Evolutionary conservation across 1,284 basidiomycete species (phyloP).

Genomic region (Ustilago nuda): DNA sequence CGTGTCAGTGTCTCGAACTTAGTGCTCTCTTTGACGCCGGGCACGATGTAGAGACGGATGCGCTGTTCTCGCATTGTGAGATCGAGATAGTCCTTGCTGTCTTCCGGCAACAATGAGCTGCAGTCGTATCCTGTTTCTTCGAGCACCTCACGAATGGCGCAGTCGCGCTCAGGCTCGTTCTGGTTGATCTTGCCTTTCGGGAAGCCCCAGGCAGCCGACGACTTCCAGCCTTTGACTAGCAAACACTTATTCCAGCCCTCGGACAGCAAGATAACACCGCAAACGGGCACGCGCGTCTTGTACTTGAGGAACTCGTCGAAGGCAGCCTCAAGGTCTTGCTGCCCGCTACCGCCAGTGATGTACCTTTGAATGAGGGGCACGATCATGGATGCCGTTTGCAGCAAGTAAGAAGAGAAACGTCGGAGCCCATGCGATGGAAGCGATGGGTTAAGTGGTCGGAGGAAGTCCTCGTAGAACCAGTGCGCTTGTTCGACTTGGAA

Average conservation of each 20-base stretch:
- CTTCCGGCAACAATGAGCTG: slow-evolving; percentile 48
- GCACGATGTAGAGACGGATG: slow-evolving; percentile 91
- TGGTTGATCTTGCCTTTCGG: slow-evolving; percentile 99
- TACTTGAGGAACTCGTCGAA: slow-evolving; percentile 74
- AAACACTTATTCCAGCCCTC: slow-evolving; percentile 80
- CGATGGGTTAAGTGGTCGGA: slow-evolving; percentile 83
- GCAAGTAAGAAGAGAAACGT: slow-evolving; percentile 93
- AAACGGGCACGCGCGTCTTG: slow-evolving; percentile 98
- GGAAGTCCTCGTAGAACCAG: slow-evolving; percentile 99
- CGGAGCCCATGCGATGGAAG: slow-evolving; percentile 83
- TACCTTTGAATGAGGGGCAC: slow-evolving; percentile 67
- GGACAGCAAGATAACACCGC: slow-evolving; percentile 95
- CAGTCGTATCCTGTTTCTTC: slow-evolving; percentile 69
- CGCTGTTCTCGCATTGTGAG: slow-evolving; percentile 87
- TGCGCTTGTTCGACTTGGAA: slow-evolving; percentile 99
- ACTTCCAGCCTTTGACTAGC: slow-evolving; percentile 91
- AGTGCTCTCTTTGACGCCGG: slow-evolving; percentile 88
- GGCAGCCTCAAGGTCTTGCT: slow-evolving; percentile 63
- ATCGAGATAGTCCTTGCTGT: slow-evolving; percentile 77
- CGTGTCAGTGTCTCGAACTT: slow-evolving; percentile 91
- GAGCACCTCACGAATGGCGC: slow-evolving; percentile 74
- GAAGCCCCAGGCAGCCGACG: slow-evolving; percentile 95
- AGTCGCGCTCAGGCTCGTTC: slow-evolving; percentile 73
- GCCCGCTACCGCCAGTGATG: slow-evolving; percentile 56
- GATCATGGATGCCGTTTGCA: slow-evolving; percentile 61